Base-by-base conservation (phyloP, 2,329 filamentous ascomycete species). In the Cladosporium velox region DNA sequence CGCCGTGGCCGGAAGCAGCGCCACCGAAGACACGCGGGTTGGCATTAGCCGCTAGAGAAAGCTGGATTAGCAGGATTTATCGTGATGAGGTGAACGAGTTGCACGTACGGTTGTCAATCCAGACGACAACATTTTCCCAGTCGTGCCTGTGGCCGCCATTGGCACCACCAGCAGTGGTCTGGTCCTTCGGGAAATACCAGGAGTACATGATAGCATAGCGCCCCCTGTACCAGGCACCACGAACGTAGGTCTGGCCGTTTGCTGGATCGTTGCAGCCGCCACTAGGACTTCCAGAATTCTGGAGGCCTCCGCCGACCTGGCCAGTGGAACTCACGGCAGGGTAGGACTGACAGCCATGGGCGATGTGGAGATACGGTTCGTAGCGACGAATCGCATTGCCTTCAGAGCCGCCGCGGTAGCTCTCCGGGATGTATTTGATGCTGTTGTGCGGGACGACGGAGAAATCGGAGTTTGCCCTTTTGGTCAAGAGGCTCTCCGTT, bases 171-270 rank as follows among this genome's bases (percentile, higher is more conserved):
- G 35, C 11, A 59, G 6, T 4, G 24, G 28, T 59, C 57, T 59
- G 57, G 35, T 59, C 57, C 28, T 59, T 59, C 14, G 57, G 35
- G 18, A 59, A 59, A 12, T 59, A 59, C 57, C 57, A 59, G 24
- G 57, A 35, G n/a, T 59, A 59, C 57, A 59, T 59, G 57, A 59
- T 47, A 35, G 57, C 57, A 11, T 21, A 47, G 21, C 57, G 57
- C 0, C 57, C 57, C 26, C 21, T n/a, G 14, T 59, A 35, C 32
- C 32, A 59, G 14, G 24, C 35, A 4, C 24, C 57, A 11, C 57
- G 57, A 18, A 24, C n/a, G 14, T 59, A 47, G 24, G 57, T 59
- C 35, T 59, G 57, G 15, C 57, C 57, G n/a, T 59, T 59, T 24
- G 21, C 21, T 41, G 35, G n/a, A n/a, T 26, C 21, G 44, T 59